A percentile compares a stretch with the other conserved stretches of the same genome.
phyloP scores from a whole-genome alignment of 1,139 yeast species.

The Lodderomyces oxycetoniae region DNA sequence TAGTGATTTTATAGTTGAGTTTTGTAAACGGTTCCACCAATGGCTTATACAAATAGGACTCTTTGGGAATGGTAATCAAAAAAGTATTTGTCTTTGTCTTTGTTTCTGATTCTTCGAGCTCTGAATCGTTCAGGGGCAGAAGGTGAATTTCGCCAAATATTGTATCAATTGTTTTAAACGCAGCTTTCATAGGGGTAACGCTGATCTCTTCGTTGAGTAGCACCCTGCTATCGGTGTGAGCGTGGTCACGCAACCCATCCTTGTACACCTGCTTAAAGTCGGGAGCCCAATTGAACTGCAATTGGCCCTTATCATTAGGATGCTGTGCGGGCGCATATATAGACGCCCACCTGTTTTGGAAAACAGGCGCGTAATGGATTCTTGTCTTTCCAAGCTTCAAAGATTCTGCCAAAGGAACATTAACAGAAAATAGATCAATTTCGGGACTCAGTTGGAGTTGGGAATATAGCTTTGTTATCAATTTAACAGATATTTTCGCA shows the following conservation, averaged over 20 bases:
- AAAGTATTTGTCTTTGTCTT: slow-evolving; percentile 10
- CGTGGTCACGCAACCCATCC: slow-evolving; percentile 49
- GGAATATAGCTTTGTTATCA: slow-evolving; percentile 53
- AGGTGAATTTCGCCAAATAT: slow-evolving; percentile 53
- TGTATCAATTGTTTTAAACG: slow-evolving; percentile 54
- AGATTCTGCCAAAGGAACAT: slow-evolving; percentile 64
- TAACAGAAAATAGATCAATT: slow-evolving; percentile 76
- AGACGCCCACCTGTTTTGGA: slow-evolving; percentile 75
- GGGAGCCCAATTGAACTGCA: slow-evolving; percentile 73
- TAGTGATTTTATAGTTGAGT: slow-evolving; percentile 25
- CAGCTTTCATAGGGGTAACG: slow-evolving; percentile 81
- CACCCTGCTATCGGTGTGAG: slow-evolving; percentile 55
- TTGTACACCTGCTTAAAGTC: slow-evolving; percentile 67
- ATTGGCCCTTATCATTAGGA: slow-evolving; percentile 23
- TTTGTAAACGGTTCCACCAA: slow-evolving; percentile 39
- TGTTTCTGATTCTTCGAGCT: not conserved
- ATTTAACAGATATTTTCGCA: slow-evolving; percentile 58
- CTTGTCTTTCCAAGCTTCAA: slow-evolving; percentile 51
- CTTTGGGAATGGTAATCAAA: slow-evolving; percentile 30
- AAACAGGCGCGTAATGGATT: slow-evolving; percentile 68
- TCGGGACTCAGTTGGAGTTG: slow-evolving; percentile 47
- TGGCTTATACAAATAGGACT: slow-evolving; percentile 59
- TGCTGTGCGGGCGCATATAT: slow-evolving; percentile 33
- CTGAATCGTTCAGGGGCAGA: not conserved
- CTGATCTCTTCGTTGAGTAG: slow-evolving; percentile 51